Conservation (phyloP, 805 yeast species). For the Lachancea cidri region DNA sequence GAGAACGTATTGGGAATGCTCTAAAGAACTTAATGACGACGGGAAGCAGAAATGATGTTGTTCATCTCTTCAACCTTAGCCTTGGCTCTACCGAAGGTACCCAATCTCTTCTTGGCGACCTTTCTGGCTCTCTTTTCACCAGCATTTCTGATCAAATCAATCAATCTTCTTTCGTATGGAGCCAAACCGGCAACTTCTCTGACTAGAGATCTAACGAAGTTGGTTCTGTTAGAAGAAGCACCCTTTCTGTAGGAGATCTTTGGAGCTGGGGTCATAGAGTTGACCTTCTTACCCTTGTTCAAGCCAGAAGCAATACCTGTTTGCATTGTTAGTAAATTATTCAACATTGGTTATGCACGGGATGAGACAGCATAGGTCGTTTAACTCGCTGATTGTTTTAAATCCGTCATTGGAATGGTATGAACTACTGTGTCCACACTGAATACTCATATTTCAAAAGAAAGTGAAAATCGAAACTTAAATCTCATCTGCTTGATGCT, state of each 20-base stretch:
- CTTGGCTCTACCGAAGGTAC: slow-evolving; percentile 99
- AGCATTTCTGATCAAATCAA: slow-evolving; percentile 99
- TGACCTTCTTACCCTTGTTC: slow-evolving; percentile 99
- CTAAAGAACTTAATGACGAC: slow-evolving; percentile 65
- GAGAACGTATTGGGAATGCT: slow-evolving; percentile 8
- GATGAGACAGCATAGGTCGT: background rate
- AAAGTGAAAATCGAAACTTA: too few relatives aligned
- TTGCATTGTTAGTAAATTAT: slow-evolving; percentile 32
- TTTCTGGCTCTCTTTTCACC: slow-evolving; percentile 99
- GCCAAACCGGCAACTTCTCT: slow-evolving; percentile 98
- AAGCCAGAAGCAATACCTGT: slow-evolving; percentile 94
- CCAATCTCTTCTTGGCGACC: slow-evolving; percentile 99
- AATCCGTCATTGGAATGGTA: too few relatives aligned
- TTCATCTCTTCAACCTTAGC: slow-evolving; percentile 99
- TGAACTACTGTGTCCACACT: too few relatives aligned
- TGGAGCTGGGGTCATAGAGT: slow-evolving; percentile 76
- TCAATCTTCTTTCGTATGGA: slow-evolving; percentile 99
- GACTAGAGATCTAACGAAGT: slow-evolving; percentile 91
- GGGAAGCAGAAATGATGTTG: slow-evolving; percentile 92
- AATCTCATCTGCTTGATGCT: too few relatives aligned
- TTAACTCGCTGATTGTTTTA: too few relatives aligned
- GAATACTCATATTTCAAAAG: too few relatives aligned
- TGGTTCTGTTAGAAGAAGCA: slow-evolving; percentile 90
- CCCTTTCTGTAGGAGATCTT: slow-evolving; percentile 96
- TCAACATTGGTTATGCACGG: background rate